Conservation (phyloP, 2,329 filamentous ascomycete genomes). For the Escovopsis sp. region DNA sequence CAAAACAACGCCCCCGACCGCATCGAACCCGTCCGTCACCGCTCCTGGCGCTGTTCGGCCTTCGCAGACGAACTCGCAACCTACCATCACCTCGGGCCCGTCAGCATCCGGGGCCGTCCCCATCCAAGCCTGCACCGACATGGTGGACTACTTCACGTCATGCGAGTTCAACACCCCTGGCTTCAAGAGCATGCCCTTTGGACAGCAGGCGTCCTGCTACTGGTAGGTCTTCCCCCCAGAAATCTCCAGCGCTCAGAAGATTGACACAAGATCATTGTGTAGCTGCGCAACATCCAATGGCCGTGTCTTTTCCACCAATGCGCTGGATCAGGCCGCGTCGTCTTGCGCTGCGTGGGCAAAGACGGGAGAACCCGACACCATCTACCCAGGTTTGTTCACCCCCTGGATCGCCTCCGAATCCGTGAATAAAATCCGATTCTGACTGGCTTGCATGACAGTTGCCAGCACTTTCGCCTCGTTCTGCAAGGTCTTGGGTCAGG, state of each 20-base stretch:
- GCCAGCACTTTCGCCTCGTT: slow-evolving; percentile 16
- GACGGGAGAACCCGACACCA: slow-evolving; percentile 13
- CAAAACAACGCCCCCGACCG: not conserved
- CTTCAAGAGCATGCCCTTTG: slow-evolving; percentile 13
- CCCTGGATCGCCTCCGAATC: not conserved
- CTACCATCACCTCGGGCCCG: not conserved
- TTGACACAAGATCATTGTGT: slow-evolving; percentile 5
- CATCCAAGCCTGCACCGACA: slow-evolving; percentile 5
- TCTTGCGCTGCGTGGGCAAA: slow-evolving; percentile 17
- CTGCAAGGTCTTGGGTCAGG: slow-evolving; percentile 15
- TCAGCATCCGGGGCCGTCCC: not conserved
- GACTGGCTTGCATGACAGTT: slow-evolving; percentile 10
- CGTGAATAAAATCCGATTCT: not conserved
- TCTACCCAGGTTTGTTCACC: slow-evolving; percentile 11
- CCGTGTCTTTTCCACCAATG: slow-evolving; percentile 15
- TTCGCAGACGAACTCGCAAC: not conserved
- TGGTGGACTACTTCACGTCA: slow-evolving; percentile 14
- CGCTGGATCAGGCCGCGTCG: slow-evolving; percentile 15
- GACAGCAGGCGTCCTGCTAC: slow-evolving; percentile 18
- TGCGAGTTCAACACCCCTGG: slow-evolving; percentile 12
- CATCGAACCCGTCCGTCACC: not conserved
- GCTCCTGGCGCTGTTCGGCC: not conserved
- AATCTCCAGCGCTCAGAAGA: not conserved
- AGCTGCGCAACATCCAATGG: slow-evolving; percentile 12
- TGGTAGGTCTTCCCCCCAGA: slow-evolving; percentile 12